Evolutionary conservation across 768 basidiomycete species (phyloP), one percentile per base, ranked within the genome.

Genomic region (Auriscalpium orientale): DNA sequence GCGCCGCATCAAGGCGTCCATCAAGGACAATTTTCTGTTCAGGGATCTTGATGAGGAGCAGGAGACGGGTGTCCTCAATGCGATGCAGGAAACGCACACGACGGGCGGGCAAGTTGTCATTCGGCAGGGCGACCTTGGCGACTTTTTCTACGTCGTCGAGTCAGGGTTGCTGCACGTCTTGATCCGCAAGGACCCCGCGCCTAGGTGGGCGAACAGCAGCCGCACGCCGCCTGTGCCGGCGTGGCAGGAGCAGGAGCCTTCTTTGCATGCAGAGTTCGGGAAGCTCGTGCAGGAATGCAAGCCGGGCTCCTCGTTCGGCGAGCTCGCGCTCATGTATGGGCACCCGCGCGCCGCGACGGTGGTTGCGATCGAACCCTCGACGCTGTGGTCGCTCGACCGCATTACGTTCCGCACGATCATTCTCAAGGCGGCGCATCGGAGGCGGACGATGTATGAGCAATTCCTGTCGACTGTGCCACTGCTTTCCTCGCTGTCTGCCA

Each of bases 351-450:
- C 93, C 18, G 97, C 97, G 15, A 94, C 92, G 8, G 95, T 98
- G 46, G 74, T 97, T 38, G 85, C 95, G 10, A 82, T 88, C 46
- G 85, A 90, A 55, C 74, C 82, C 1, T 90, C 85, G 22, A 92
- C 87, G 9, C 77, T 98, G 28, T 99, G 97, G 97, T 87, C 89
- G 10, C 78, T 99, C 62, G 97, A 99, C 74, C 88, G 97, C 55
- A 93, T 95, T 64, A 98, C 95, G 4, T 99, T 98, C 85, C 84
- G 97, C 47, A 97, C 93, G 7, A 98, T 99, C 72, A 89, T 99
- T 53, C 79, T 98, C 58, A 94, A 94, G 70, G 86, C 91, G 52
- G 92, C 93, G 36, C 88, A 94, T 63, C 79, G 89, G 56, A 85
- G 93, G 62, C 79, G 95, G 52, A 90, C 89, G 63, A 95, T 97